Conservation (phyloP, 345 rosid genomes). For the Microthlaspi erraticum region DNA sequence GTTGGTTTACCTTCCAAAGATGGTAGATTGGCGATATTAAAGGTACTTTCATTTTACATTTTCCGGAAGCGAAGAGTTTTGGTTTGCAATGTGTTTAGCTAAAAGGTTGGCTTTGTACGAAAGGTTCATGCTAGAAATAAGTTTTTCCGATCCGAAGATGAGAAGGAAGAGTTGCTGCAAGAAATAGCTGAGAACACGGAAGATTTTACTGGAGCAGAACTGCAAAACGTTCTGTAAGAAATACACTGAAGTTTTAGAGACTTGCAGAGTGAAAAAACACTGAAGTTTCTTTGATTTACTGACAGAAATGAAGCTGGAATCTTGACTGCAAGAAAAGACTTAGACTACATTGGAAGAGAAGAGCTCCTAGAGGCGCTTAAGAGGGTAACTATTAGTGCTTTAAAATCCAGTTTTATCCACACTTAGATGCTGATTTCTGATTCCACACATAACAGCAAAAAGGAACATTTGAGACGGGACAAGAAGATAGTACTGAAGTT, state of each 20-base stretch:
- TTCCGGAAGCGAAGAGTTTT: conserved; percentile 6
- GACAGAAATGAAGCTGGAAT: conserved; percentile 97
- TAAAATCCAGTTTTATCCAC: not conserved
- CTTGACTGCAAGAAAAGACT: conserved; percentile 94
- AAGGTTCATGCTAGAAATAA: conserved; percentile 98
- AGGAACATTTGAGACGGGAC: conserved; percentile 95
- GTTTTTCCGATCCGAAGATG: conserved; percentile 77
- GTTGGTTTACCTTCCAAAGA: conserved; percentile 95
- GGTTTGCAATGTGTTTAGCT: conserved; percentile 24
- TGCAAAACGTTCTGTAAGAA: conserved; percentile 85
- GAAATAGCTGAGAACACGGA: conserved; percentile 84
- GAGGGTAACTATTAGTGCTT: conserved; percentile 58
- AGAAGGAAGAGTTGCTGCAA: conserved; percentile 70
- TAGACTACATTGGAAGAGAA: conserved; percentile 81
- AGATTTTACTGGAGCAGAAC: conserved; percentile 97
- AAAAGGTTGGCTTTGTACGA: conserved; percentile 30
- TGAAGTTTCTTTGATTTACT: conserved; percentile 43
- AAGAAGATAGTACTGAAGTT: conserved; percentile 84
- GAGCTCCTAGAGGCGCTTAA: conserved; percentile 94
- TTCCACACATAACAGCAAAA: conserved; percentile 66
- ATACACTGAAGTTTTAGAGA: conserved; percentile 7
- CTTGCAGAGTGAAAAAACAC: not conserved
- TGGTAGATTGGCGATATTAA: conserved; percentile 89
- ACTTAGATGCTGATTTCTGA: conserved; percentile 12
- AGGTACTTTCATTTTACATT: conserved; percentile 54